A percentile compares a stretch with the other conserved stretches of the same genome.
Conservation (phyloP, 257 asterid species). For the Penstemon davidsonii region DNA sequence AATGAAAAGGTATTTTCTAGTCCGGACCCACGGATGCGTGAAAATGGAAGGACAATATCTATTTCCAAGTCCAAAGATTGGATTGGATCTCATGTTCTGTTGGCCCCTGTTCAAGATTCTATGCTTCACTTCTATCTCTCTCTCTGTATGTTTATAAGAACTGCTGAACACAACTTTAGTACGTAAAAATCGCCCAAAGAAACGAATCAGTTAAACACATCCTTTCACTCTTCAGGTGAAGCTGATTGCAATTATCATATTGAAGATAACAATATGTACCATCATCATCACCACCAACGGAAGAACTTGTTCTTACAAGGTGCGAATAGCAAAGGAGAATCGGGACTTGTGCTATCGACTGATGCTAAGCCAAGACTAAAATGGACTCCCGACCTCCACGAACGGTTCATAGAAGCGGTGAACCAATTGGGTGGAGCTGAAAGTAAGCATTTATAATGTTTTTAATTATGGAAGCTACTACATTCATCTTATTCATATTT, state of each 20-base stretch:
- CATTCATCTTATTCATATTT: constrained; percentile 22
- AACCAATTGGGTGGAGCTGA: constrained; percentile 94
- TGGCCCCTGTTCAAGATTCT: too few relatives aligned
- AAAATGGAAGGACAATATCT: too few relatives aligned
- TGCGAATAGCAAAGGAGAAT: constrained; percentile 51
- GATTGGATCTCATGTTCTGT: too few relatives aligned
- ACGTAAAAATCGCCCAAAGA: too few relatives aligned
- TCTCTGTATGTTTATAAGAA: too few relatives aligned
- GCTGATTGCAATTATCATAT: background rate
- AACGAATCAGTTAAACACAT: background rate
- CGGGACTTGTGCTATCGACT: constrained; percentile 84
- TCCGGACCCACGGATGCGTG: too few relatives aligned
- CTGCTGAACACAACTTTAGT: too few relatives aligned
- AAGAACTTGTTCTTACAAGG: constrained; percentile 68
- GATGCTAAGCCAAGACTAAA: constrained; percentile 91
- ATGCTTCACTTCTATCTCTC: too few relatives aligned
- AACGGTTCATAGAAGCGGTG: constrained; percentile 81
- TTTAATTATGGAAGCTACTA: constrained; percentile 15
- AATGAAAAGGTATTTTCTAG: too few relatives aligned
- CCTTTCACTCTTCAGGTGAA: background rate
- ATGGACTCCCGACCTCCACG: constrained; percentile 85
- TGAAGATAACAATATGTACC: constrained; percentile 34
- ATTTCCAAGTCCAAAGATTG: too few relatives aligned
- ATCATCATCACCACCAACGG: constrained; percentile 57
- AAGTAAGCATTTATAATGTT: constrained; percentile 53